Evolutionary conservation across 2,329 filamentous ascomycete genomes (phyloP).

Genomic region (Penicillium brevicompactum): DNA sequence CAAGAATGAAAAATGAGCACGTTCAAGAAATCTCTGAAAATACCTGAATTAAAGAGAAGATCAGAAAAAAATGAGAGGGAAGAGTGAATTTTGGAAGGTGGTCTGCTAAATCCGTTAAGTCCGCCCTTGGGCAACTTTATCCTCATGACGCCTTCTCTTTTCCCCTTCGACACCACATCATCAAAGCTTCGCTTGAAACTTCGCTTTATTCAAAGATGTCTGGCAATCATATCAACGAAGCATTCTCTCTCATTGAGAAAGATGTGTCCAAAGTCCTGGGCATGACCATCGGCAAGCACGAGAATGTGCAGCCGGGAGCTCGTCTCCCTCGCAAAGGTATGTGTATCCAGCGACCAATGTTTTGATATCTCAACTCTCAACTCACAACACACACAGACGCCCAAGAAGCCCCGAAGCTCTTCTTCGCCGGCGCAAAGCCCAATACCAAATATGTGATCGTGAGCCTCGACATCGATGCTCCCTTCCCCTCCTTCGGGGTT

Average conservation of each 20-base stretch:
- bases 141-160: not conserved
- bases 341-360: no score
- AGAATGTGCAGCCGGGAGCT: constrained; percentile 31
- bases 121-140: constrained; percentile 4
- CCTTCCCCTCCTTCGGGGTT: constrained; percentile 30
- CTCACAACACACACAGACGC: constrained; percentile 15
- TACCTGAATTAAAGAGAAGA: not conserved
- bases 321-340: constrained; percentile 36
- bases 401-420: constrained; percentile 22
- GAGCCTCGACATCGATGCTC: constrained; percentile 33
- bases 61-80: not conserved
- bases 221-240: constrained; percentile 15
- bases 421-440: constrained; percentile 16
- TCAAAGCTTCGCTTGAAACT: not conserved
- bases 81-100: not conserved
- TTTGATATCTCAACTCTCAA: not conserved
- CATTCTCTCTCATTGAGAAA: constrained; percentile 29
- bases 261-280: constrained; percentile 37
- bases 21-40: no score
- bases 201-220: constrained; percentile 14
- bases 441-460: constrained; percentile 29
- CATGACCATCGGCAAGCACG: constrained; percentile 30
- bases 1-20: not conserved
- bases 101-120: constrained; percentile 6
- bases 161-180: not conserved